Percentiles rank a stretch among this genome's conserved stretches.
These are phyloP conservation scores for Pichia sp. DNA, from an alignment of 1,139 yeast species.

Conservation along the genomic window DNA sequence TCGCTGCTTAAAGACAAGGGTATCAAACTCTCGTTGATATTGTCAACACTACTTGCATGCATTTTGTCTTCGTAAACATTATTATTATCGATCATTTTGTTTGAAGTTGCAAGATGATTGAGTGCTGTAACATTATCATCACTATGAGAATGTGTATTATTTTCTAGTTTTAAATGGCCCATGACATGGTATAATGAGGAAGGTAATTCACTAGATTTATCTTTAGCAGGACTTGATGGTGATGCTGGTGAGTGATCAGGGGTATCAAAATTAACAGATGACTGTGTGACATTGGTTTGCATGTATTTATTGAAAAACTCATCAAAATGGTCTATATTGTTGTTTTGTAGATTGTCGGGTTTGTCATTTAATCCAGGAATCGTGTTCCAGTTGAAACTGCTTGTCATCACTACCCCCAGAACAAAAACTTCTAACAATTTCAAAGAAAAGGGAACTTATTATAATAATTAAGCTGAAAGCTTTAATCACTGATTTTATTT, in stretches of 20 bases:
- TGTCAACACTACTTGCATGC: constrained; percentile 25
- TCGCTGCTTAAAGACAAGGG: constrained; percentile 58
- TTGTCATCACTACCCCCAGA: no score
- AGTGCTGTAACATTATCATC: constrained; percentile 14
- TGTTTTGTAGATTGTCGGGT: background rate
- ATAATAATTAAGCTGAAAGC: no score
- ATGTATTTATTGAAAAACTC: constrained; percentile 12
- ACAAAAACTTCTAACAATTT: no score
- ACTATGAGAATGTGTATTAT: constrained; percentile 12
- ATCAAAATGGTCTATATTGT: constrained; percentile 12
- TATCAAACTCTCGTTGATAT: constrained; percentile 26
- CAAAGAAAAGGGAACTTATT: no score
- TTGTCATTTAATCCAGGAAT: constrained; percentile 27
- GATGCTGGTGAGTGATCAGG: no score
- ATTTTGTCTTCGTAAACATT: no score
- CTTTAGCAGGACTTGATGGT: background rate
- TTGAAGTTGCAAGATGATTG: background rate
- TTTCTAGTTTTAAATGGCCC: constrained; percentile 1
- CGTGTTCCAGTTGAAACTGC: constrained; percentile 36
- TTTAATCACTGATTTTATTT: no score
- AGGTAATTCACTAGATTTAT: background rate
- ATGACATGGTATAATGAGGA: background rate
- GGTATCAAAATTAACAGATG: no score
- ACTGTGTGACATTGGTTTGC: no score
- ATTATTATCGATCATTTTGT: background rate